These are phyloP conservation scores for Auriscalpium vulgare DNA, from an alignment of 768 basidiomycete species.

Conservation along the genomic window DNA sequence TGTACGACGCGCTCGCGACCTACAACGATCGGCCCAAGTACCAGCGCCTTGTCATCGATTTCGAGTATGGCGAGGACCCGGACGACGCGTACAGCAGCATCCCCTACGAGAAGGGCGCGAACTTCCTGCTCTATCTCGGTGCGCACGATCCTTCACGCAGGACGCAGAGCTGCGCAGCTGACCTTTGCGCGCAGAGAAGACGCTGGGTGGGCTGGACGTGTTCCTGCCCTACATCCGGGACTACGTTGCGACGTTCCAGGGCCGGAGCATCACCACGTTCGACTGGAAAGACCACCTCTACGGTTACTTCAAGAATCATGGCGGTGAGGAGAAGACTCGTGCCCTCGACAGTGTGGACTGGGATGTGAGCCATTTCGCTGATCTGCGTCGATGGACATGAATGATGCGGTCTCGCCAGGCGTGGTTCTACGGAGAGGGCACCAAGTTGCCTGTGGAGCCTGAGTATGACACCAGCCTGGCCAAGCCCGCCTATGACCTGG, in stretches of 20 bases:
- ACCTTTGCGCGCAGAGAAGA: slow-evolving; percentile 38
- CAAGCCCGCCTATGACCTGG: slow-evolving; percentile 60
- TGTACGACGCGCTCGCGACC: slow-evolving; percentile 61
- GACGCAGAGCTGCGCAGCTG: not conserved
- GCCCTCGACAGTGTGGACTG: slow-evolving; percentile 67
- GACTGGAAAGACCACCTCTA: slow-evolving; percentile 82
- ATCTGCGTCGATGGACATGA: not conserved
- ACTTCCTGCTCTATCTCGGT: slow-evolving; percentile 83
- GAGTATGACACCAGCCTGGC: slow-evolving; percentile 72
- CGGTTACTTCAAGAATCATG: slow-evolving; percentile 53
- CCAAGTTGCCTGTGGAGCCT: slow-evolving; percentile 63
- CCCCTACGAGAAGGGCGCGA: slow-evolving; percentile 87
- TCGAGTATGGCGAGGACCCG: slow-evolving; percentile 65
- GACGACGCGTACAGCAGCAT: slow-evolving; percentile 70
- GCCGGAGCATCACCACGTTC: slow-evolving; percentile 74
- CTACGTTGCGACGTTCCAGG: slow-evolving; percentile 76
- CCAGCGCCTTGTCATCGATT: slow-evolving; percentile 72
- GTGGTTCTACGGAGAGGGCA: slow-evolving; percentile 80
- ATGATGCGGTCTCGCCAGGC: slow-evolving; percentile 30
- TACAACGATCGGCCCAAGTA: slow-evolving; percentile 61
- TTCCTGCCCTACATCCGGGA: slow-evolving; percentile 81
- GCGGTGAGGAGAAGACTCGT: slow-evolving; percentile 52
- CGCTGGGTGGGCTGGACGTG: slow-evolving; percentile 72
- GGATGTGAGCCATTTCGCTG: slow-evolving; percentile 44
- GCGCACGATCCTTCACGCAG: slow-evolving; percentile 11